Evolutionary conservation across 2,329 filamentous ascomycete genomes (phyloP), one percentile per base, ranked within the genome.

Genomic region (Byssochlamys sp.): DNA sequence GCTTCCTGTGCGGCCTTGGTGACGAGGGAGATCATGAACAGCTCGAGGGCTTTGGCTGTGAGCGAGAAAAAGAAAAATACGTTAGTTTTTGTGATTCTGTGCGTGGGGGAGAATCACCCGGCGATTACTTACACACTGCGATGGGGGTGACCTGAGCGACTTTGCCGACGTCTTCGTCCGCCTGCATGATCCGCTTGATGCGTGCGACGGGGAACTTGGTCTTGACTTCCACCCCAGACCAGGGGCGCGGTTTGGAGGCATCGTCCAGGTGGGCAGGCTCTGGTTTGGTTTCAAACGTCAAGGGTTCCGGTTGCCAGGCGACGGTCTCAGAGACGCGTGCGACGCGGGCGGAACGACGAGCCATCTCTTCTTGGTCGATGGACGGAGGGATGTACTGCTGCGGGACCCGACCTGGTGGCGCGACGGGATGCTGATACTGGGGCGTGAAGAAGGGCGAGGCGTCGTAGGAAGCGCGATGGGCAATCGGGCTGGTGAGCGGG

Each of bases 171-270:
- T 99, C 94, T 70, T 99, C 94, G 69, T 99, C 94, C 10, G 92
- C 92, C 76, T 99, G 94, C 94, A 99, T 97, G 68, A 99, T 97
- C 55, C 94, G 86, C 80, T 99, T 99, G 78, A 99, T 99, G 61
- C 94, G 84, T 12, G 94, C 94, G 31, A 95, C 95, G 1, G 94
- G 94, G 68, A 99, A 99, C 68, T 96, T 96, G 33, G 92, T 97
- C 74, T 85, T 89, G 66, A 99, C 90, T 50, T 90, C 73, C 76
- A 96, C 76, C 73, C 83, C 72, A 76, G 84, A 74, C 55, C 71
- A 69, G 52, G 72, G 68, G 49, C 67, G 65, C 49, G 69, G 61
- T 39, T 61, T 60, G 4, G 54, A 55, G 31, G 58, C 53, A 50
- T 67, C 64, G 24, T 65, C 62, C 29, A 63, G 59, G 55, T 65